A percentile compares a stretch with the other conserved stretches of the same genome.
Conservation (phyloP, 352 stramenopile genomes). For the Phytophthora citrophthora region DNA sequence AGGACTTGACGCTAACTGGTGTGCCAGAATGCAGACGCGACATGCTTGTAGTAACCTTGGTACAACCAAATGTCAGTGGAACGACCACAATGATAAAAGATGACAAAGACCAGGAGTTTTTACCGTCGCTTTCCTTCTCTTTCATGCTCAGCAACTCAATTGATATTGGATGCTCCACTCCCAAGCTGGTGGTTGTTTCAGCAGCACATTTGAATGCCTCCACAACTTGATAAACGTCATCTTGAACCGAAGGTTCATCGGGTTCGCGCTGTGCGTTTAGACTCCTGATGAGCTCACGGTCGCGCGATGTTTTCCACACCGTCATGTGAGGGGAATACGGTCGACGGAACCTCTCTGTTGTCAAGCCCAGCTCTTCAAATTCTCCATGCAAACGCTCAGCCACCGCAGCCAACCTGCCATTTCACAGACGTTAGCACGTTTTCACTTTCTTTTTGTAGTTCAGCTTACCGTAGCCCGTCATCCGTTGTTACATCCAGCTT, state of each 20-base stretch:
- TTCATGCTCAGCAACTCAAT: constrained; percentile 48
- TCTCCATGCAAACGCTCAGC: constrained; percentile 34
- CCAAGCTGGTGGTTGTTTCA: constrained; percentile 7
- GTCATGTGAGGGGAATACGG: constrained; percentile 55
- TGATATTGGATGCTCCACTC: constrained; percentile 24
- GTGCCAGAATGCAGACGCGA: constrained; percentile 15
- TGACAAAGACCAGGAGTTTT: background rate
- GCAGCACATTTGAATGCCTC: constrained; percentile 4
- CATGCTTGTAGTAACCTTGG: constrained; percentile 25
- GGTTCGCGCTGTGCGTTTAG: constrained; percentile 29
- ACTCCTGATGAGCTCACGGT: constrained; percentile 28
- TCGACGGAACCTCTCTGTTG: constrained; percentile 35
- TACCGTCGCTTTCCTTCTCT: constrained; percentile 44
- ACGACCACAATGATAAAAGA: too few species aligned
- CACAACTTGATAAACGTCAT: constrained; percentile 34
- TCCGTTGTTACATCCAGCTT: constrained; percentile 23
- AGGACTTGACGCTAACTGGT: background rate
- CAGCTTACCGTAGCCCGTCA: constrained; percentile 24
- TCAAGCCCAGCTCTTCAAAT: constrained; percentile 32
- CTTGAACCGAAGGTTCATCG: constrained; percentile 28
- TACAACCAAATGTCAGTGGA: background rate
- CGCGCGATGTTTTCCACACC: constrained; percentile 51
- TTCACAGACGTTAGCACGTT: background rate
- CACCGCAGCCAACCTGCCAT: constrained; percentile 31
- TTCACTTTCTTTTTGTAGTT: background rate